Conservation (phyloP, 2,329 filamentous ascomycete species). For the Ophidiomyces ophidiicola region DNA sequence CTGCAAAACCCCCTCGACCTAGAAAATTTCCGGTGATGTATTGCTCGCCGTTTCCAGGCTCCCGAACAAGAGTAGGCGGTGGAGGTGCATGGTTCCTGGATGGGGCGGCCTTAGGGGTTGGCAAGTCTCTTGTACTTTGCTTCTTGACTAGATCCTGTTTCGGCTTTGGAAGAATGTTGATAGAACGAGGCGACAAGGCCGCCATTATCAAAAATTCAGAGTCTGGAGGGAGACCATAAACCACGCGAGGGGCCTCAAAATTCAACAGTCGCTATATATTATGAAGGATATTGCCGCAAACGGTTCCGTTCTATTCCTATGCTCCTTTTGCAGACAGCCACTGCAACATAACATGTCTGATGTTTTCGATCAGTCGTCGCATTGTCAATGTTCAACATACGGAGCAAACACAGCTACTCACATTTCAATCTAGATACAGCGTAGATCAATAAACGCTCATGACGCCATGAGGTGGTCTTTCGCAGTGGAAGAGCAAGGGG, state of each 20-base stretch:
- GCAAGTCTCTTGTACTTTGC: slow-evolving; percentile 19
- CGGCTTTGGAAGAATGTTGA: slow-evolving; percentile 36
- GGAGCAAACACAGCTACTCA: too few species aligned
- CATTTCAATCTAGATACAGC: background rate
- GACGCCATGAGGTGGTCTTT: background rate
- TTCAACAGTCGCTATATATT: background rate
- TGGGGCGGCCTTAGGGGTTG: slow-evolving; percentile 23
- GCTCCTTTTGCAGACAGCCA: slow-evolving; percentile 2
- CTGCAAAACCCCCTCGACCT: slow-evolving; percentile 41
- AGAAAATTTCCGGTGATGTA: slow-evolving; percentile 37
- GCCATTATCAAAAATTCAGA: slow-evolving; percentile 17
- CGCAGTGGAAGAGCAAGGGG: background rate
- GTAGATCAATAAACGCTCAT: slow-evolving; percentile 1
- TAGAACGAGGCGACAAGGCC: slow-evolving; percentile 38
- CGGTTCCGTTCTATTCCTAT: too few species aligned
- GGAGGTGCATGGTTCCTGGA: slow-evolving; percentile 36
- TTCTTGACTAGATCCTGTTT: slow-evolving; percentile 30
- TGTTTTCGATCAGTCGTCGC: background rate
- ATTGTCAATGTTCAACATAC: too few species aligned
- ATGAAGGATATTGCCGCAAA: too few species aligned
- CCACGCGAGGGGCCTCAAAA: background rate
- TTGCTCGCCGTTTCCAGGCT: slow-evolving; percentile 36
- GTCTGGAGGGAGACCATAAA: slow-evolving; percentile 2
- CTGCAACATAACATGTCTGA: background rate
- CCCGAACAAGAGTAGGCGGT: slow-evolving; percentile 34